These are phyloP conservation scores for Sinapis alba DNA, from an alignment of 441 rosid genomes.

Conservation along the genomic window DNA sequence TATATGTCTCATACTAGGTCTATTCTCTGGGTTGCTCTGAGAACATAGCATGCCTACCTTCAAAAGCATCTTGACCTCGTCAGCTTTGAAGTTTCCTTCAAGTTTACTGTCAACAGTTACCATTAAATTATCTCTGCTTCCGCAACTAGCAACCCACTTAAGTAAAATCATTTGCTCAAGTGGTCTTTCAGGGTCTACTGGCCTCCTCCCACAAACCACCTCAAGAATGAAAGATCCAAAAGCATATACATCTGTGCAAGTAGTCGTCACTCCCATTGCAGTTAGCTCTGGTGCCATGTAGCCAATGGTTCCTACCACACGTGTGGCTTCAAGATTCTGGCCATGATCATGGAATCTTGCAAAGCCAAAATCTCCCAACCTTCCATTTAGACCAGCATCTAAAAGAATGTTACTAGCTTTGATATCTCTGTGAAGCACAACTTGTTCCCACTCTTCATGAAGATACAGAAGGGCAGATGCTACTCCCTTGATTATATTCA, in stretches of 20 bases:
- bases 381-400: slow-evolving; percentile 10
- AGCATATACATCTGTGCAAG: neutral
- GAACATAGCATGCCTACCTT: slow-evolving; percentile 59
- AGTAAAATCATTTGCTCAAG: slow-evolving; percentile 42
- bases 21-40: slow-evolving; percentile 36
- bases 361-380: slow-evolving; percentile 1
- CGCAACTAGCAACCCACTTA: slow-evolving; percentile 51
- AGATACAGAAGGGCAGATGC: slow-evolving; percentile 5
- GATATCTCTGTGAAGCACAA: slow-evolving; percentile 1
- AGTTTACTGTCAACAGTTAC: slow-evolving; percentile 51
- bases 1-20: slow-evolving; percentile 51
- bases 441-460: slow-evolving; percentile 9
- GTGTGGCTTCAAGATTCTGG: slow-evolving; percentile 44
- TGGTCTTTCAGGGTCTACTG: slow-evolving; percentile 38
- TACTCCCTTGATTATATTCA: slow-evolving; percentile 11
- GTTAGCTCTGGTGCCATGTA: slow-evolving; percentile 14
- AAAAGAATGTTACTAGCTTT: slow-evolving; percentile 19
- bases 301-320: slow-evolving; percentile 42
- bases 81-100: slow-evolving; percentile 35
- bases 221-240: neutral
- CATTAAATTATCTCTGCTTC: slow-evolving; percentile 47
- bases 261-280: neutral
- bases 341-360: slow-evolving; percentile 35
- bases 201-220: slow-evolving; percentile 20
- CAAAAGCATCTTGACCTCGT: slow-evolving; percentile 55